A percentile compares a stretch with the other conserved stretches of the same genome.
Evolutionary conservation across 73 alveolate genomes (phyloP).

Genomic region (Paramecium caudatum): DNA sequence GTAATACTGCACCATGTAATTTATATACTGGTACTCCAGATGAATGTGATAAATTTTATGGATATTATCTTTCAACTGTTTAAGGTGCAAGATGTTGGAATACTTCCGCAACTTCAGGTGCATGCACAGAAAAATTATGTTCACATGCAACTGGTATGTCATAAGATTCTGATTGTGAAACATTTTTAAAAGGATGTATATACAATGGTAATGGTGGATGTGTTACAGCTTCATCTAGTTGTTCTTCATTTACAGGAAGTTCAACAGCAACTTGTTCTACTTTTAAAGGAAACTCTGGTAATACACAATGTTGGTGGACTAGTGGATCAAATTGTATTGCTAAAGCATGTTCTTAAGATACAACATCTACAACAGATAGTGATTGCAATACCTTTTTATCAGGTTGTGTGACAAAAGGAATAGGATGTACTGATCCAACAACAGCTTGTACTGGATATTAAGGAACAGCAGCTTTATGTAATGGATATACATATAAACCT

Average conservation of each 20-base stretch:
- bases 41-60: constrained; percentile 40
- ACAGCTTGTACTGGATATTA: not conserved
- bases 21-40: constrained; percentile 35
- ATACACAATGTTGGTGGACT: not conserved
- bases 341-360: not conserved
- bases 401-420: constrained; percentile 31
- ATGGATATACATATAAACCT: not conserved
- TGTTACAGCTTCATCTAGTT: not conserved
- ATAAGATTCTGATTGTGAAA: not conserved
- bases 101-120: constrained; percentile 8
- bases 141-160: not conserved
- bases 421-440: constrained; percentile 31
- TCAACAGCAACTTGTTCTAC: not conserved
- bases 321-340: not conserved
- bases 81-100: constrained; percentile 44
- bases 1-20: not conserved
- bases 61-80: too few species aligned
- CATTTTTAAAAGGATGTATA: constrained; percentile 45
- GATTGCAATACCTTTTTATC: constrained; percentile 44
- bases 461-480: not conserved
- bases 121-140: constrained; percentile 17
- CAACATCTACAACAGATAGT: not conserved
- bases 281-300: not conserved
- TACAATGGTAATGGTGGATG: constrained; percentile 34
- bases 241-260: constrained; percentile 32